A percentile compares a stretch with the other conserved stretches of the same genome.
phyloP scores from a whole-genome alignment of 768 basidiomycete genomes.

The Mycena latifolia region DNA sequence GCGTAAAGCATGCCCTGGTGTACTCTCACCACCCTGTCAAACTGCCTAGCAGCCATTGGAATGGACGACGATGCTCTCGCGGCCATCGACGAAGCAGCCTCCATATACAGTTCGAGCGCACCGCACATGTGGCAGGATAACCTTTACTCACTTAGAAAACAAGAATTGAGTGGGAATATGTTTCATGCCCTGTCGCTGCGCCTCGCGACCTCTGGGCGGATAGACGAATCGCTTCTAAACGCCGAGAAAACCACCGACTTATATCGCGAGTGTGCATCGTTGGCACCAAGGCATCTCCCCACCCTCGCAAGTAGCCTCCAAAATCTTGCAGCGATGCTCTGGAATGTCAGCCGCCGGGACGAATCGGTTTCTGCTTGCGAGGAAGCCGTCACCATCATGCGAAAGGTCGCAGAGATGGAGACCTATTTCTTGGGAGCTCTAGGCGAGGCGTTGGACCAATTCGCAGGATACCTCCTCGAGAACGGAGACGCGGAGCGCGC shows the following conservation, averaged over 20 bases:
- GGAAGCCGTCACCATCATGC: constrained; percentile 3
- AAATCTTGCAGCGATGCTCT: neutral
- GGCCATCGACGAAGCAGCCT: neutral
- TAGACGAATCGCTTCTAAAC: neutral
- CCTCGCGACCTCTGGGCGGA: neutral
- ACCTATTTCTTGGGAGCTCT: neutral
- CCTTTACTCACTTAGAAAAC: neutral
- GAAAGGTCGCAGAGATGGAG: neutral
- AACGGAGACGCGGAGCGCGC: no score
- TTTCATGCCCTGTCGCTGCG: constrained; percentile 10
- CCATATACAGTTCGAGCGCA: neutral
- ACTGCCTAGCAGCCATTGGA: neutral
- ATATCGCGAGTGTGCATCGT: constrained; percentile 3
- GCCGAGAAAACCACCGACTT: constrained; percentile 2
- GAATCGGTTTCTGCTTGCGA: neutral
- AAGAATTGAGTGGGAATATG: constrained; percentile 5
- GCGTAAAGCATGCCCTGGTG: neutral
- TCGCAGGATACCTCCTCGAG: no score
- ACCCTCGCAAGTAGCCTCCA: constrained; percentile 7
- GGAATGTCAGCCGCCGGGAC: no score
- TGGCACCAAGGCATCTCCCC: neutral
- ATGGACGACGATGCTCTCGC: neutral
- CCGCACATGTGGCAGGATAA: neutral
- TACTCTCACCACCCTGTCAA: no score
- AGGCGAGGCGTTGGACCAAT: neutral